phyloP scores from a whole-genome alignment of 129 eudicot genomes.

The Oenanthe sinensis region DNA sequence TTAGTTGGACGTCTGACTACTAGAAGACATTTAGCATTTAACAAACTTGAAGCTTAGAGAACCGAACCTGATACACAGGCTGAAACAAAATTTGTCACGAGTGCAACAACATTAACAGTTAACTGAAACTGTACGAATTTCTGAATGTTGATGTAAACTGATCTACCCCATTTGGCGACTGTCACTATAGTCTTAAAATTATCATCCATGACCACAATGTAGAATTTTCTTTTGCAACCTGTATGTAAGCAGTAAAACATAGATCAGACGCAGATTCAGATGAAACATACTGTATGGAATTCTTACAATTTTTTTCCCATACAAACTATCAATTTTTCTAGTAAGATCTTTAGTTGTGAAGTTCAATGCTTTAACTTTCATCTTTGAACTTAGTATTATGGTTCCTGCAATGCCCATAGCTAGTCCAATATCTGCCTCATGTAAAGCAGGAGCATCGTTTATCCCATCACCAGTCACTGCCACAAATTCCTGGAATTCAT shows the following conservation, averaged over 20 bases:
- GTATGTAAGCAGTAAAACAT: not conserved
- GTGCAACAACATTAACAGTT: slow-evolving; percentile 82
- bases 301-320: not conserved
- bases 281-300: not conserved
- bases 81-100: slow-evolving; percentile 71
- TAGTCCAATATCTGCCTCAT: slow-evolving; percentile 88
- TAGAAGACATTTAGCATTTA: not conserved
- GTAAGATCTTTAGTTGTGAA: not conserved
- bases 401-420: slow-evolving; percentile 97
- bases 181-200: slow-evolving; percentile 76
- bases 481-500: slow-evolving; percentile 68
- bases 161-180: slow-evolving; percentile 90
- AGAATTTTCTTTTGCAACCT: slow-evolving; percentile 97
- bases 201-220: slow-evolving; percentile 88
- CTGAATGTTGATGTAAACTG: slow-evolving; percentile 89
- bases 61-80: slow-evolving; percentile 66
- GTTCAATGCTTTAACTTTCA: not conserved
- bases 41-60: not conserved
- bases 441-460: slow-evolving; percentile 96
- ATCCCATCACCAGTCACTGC: slow-evolving; percentile 98
- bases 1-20: not conserved
- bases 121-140: slow-evolving; percentile 89
- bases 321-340: not conserved
- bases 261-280: not conserved
- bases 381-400: not conserved